A percentile compares a stretch with the other conserved stretches of the same genome.
These are phyloP conservation scores for Hamamelis virginiana DNA, from an alignment of 164 flowering plant species.

Conservation along the genomic window DNA sequence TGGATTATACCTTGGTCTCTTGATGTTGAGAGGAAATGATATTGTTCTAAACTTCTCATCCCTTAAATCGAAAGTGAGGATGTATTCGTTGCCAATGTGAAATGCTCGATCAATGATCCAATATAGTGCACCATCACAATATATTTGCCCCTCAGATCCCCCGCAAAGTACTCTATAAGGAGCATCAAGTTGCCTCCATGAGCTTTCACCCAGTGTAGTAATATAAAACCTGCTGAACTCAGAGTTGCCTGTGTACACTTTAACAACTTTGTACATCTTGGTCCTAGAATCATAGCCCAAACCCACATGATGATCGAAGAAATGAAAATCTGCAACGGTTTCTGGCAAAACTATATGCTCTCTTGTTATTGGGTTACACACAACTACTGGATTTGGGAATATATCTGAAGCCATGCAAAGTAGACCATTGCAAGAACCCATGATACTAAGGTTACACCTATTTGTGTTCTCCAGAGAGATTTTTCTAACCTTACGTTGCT, in stretches of 20 bases:
- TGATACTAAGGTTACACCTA: background rate
- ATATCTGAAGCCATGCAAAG: background rate
- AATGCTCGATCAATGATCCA: background rate
- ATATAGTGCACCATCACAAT: background rate
- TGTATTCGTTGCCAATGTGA: background rate
- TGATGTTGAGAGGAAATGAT: background rate
- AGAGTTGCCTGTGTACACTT: background rate
- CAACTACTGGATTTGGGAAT: background rate
- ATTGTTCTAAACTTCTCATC: background rate
- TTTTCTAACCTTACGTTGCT: background rate
- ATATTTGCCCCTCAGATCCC: background rate
- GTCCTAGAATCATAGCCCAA: background rate
- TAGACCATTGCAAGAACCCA: background rate
- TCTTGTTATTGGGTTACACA: background rate
- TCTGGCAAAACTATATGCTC: background rate
- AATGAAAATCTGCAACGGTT: background rate
- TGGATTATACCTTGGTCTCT: background rate
- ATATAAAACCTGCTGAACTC: background rate
- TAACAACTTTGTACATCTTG: background rate
- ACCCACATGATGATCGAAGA: background rate
- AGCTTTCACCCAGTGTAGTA: background rate
- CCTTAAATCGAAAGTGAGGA: background rate
- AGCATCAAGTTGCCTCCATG: background rate
- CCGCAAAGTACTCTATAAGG: background rate
- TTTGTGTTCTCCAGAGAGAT: background rate